Percentiles rank a stretch among this genome's conserved stretches.
Evolutionary conservation across 73 alveolate genomes (phyloP).

Genomic region (Paramecium octaurelia): DNA sequence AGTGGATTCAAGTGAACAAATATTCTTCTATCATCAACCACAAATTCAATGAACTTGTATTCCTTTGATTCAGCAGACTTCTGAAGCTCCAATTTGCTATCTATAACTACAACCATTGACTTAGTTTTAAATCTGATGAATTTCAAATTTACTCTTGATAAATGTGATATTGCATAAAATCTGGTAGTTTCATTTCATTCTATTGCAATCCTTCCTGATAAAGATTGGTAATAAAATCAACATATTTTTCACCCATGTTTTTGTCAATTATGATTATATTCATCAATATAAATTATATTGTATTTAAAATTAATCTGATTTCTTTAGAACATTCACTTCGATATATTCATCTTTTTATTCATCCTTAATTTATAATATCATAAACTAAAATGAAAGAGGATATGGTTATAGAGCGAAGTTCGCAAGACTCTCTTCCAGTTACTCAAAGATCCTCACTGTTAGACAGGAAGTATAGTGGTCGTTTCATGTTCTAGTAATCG

Average conservation of each 20-base stretch:
- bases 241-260: background rate
- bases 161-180: background rate
- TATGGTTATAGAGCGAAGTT: background rate
- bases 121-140: background rate
- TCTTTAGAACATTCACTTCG: background rate
- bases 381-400: background rate
- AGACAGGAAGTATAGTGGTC: conserved; percentile 14
- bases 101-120: background rate
- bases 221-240: background rate
- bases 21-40: background rate
- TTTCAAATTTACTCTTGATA: background rate
- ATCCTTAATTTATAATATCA: background rate
- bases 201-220: background rate
- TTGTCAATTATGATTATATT: background rate
- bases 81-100: background rate
- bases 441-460: background rate
- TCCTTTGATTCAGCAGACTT: background rate
- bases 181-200: background rate
- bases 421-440: background rate
- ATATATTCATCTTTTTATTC: background rate
- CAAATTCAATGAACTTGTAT: background rate
- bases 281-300: background rate
- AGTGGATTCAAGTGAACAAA: background rate
- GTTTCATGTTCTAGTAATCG: background rate
- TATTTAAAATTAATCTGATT: background rate